Evolutionary conservation across 2,329 filamentous ascomycete species (phyloP).

Genomic region (Hymenoscyphus infarciens): DNA sequence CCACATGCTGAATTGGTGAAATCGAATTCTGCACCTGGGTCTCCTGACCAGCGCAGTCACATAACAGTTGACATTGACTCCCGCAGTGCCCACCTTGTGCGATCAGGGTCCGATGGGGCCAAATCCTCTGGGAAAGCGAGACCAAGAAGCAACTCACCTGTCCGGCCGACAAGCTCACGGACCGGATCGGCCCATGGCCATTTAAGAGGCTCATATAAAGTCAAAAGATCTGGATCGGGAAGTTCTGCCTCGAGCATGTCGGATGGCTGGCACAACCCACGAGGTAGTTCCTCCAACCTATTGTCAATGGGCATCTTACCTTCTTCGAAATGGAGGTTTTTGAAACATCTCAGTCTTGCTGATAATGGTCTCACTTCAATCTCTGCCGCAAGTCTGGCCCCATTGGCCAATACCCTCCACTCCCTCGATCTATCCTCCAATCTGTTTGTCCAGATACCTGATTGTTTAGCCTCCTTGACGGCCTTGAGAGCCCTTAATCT

Average conservation of each 20-base stretch:
- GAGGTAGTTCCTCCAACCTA: slow-evolving; percentile 77
- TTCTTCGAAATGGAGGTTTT: slow-evolving; percentile 87
- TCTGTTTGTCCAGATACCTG: slow-evolving; percentile 89
- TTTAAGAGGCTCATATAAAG: slow-evolving; percentile 64
- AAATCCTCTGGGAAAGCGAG: slow-evolving; percentile 38
- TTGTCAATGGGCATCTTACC: slow-evolving; percentile 69
- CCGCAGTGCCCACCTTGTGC: slow-evolving; percentile 25
- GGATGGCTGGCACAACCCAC: slow-evolving; percentile 57
- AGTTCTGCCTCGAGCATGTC: slow-evolving; percentile 83
- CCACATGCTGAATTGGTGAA: slow-evolving; percentile 64
- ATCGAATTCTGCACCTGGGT: slow-evolving; percentile 59
- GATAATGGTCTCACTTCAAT: slow-evolving; percentile 88
- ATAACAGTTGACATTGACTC: slow-evolving; percentile 28
- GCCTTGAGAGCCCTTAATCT: slow-evolving; percentile 89
- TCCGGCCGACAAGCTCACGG: slow-evolving; percentile 70
- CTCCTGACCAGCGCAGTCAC: slow-evolving; percentile 36
- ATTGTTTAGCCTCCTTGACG: slow-evolving; percentile 80
- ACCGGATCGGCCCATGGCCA: slow-evolving; percentile 57
- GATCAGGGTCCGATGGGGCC: slow-evolving; percentile 33
- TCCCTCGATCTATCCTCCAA: slow-evolving; percentile 92
- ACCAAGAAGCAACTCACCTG: slow-evolving; percentile 77
- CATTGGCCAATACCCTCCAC: slow-evolving; percentile 81
- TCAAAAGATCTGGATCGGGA: slow-evolving; percentile 82
- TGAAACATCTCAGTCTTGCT: slow-evolving; percentile 85
- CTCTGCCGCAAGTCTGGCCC: slow-evolving; percentile 68